Evolutionary conservation across 129 eudicot species (phyloP).

Genomic region (Mikania micrantha): DNA sequence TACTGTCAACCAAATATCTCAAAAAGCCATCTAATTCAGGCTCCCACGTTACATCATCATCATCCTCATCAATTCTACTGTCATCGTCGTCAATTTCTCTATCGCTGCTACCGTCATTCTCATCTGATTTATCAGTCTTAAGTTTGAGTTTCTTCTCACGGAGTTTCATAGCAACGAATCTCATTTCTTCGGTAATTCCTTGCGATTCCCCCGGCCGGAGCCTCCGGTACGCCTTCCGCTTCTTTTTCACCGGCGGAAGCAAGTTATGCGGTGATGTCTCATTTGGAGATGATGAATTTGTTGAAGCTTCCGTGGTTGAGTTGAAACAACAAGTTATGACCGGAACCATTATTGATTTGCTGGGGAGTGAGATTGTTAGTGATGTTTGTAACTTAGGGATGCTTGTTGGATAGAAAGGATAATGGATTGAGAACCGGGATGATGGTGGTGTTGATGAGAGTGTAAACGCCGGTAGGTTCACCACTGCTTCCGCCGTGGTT

Average conservation of each 20-base stretch:
- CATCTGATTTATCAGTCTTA: neutral
- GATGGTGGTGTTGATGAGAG: constrained; percentile 9
- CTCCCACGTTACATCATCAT: constrained; percentile 40
- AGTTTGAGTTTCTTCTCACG: constrained; percentile 34
- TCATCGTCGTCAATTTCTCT: constrained; percentile 2
- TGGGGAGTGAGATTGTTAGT: constrained; percentile 4
- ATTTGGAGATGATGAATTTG: neutral
- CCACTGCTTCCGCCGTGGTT: constrained; percentile 15
- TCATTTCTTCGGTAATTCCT: constrained; percentile 91
- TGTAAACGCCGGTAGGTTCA: constrained; percentile 13
- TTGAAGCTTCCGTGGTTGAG: constrained; percentile 17
- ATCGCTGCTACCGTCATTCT: neutral
- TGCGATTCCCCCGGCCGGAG: constrained; percentile 65
- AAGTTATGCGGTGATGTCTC: constrained; percentile 2
- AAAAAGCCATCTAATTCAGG: constrained; percentile 71
- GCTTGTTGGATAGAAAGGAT: constrained; percentile 2
- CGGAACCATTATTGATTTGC: constrained; percentile 19
- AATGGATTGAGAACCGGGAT: constrained; percentile 1
- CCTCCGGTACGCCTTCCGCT: constrained; percentile 51
- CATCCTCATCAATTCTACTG: constrained; percentile 3
- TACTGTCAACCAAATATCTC: constrained; percentile 73
- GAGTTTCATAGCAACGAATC: constrained; percentile 87
- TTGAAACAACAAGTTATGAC: constrained; percentile 3
- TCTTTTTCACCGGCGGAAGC: constrained; percentile 38
- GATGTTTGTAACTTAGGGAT: neutral